Conservation (phyloP, 164 flowering plant genomes). For the Vitis cinerea region DNA sequence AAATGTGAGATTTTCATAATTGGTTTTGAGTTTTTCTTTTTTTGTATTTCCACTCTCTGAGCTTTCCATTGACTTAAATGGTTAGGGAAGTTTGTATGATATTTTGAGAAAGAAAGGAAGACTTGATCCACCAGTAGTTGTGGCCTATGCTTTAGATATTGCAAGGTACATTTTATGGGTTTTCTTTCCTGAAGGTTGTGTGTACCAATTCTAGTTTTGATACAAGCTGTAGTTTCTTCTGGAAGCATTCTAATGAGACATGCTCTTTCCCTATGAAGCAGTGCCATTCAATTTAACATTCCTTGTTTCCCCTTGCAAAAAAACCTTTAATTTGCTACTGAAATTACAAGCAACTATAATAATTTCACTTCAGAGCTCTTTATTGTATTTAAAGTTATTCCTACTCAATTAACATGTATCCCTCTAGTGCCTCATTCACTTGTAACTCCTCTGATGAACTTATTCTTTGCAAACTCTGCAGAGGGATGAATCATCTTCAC, state of each 20-base stretch:
- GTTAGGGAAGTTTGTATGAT: constrained; percentile 57
- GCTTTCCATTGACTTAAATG: constrained; percentile 8
- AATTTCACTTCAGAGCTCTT: too few species aligned
- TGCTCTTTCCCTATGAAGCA: too few species aligned
- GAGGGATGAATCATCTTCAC: constrained; percentile 76
- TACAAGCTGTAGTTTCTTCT: not conserved
- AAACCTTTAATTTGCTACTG: too few species aligned
- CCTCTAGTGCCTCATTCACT: not conserved
- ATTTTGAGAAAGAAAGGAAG: constrained; percentile 48
- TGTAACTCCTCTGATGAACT: not conserved
- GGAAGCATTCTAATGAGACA: too few species aligned
- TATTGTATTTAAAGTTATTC: too few species aligned
- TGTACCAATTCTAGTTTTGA: too few species aligned
- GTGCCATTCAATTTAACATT: too few species aligned
- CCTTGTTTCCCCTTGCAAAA: too few species aligned
- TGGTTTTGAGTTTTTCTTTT: not conserved
- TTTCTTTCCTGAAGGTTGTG: not conserved
- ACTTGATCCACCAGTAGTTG: constrained; percentile 49
- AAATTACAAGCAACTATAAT: too few species aligned
- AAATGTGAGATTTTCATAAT: constrained; percentile 31
- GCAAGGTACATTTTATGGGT: constrained; percentile 39
- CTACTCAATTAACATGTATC: not conserved
- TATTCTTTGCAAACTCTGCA: constrained; percentile 19
- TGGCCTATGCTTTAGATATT: constrained; percentile 58
- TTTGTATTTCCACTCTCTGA: not conserved